Percentiles rank a stretch among this genome's conserved stretches.
Conservation (phyloP, 176 grass and related monocot species). For the Aegilops umbellulata region DNA sequence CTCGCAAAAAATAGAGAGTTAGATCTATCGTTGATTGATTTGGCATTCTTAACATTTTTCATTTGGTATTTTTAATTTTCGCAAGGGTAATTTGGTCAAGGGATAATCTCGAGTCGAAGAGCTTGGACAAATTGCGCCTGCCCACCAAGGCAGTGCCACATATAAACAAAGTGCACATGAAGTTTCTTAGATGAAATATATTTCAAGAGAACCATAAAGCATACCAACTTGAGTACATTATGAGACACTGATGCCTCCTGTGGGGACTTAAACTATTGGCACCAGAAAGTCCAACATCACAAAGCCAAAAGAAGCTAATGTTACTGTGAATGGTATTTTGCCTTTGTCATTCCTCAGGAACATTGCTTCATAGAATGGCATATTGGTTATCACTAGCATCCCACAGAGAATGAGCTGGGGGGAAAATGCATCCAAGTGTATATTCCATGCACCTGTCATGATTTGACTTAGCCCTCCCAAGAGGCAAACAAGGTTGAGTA, state of each 20-base stretch:
- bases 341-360: slow-evolving; percentile 63
- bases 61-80: no score
- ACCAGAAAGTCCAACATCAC: slow-evolving; percentile 9
- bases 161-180: background rate
- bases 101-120: no score
- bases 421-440: background rate
- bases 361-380: slow-evolving; percentile 55
- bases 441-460: background rate
- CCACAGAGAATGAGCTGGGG: slow-evolving; percentile 42
- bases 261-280: slow-evolving; percentile 21
- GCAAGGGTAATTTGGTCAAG: no score
- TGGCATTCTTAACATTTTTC: no score
- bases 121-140: no score
- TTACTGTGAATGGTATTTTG: slow-evolving; percentile 28
- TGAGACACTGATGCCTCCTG: background rate
- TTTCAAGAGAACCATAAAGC: background rate
- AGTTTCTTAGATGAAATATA: background rate
- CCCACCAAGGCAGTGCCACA: background rate
- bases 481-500: slow-evolving; percentile 39
- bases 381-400: slow-evolving; percentile 24
- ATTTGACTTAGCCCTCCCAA: background rate
- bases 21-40: no score
- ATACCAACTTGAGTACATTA: background rate
- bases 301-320: slow-evolving; percentile 36
- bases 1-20: no score